Percentiles rank a stretch among this genome's conserved stretches.
These are phyloP conservation scores for Enterocytospora artemiae DNA, from an alignment of 371 early-diverging fungal species.

Conservation along the genomic window DNA sequence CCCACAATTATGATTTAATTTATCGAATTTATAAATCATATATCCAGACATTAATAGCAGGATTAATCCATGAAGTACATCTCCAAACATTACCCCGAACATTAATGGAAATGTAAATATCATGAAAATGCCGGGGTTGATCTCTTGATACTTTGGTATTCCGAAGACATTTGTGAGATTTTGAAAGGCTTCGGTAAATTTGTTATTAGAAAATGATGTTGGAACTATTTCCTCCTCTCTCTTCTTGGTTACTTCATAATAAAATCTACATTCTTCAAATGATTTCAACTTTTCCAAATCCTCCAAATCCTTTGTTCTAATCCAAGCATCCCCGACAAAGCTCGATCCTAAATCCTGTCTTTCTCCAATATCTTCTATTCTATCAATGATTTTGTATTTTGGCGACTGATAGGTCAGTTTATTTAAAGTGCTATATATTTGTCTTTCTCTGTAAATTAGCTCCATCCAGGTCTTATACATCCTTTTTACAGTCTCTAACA, in stretches of 20 bases:
- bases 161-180: slow-evolving; percentile 91
- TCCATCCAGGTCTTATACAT: slow-evolving; percentile 43
- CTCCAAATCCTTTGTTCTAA: slow-evolving; percentile 30
- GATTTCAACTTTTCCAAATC: slow-evolving; percentile 34
- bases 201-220: slow-evolving; percentile 83
- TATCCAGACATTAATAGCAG: slow-evolving; percentile 66
- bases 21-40: slow-evolving; percentile 67
- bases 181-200: slow-evolving; percentile 87
- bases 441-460: slow-evolving; percentile 49
- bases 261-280: slow-evolving; percentile 42
- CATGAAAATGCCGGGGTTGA: slow-evolving; percentile 94
- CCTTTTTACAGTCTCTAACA: slow-evolving; percentile 35
- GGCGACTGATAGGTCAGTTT: slow-evolving; percentile 23
- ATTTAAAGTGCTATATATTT: slow-evolving; percentile 51
- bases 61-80: slow-evolving; percentile 86
- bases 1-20: slow-evolving; percentile 61
- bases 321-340: slow-evolving; percentile 55
- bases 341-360: slow-evolving; percentile 35
- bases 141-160: slow-evolving; percentile 90
- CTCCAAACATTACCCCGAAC: slow-evolving; percentile 99
- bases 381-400: background rate
- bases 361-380: background rate
- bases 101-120: slow-evolving; percentile 92
- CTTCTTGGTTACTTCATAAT: slow-evolving; percentile 37
- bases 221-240: slow-evolving; percentile 61